phyloP scores from a whole-genome alignment of 2,329 filamentous ascomycete genomes.

The Thermochaetoides dissita region DNA sequence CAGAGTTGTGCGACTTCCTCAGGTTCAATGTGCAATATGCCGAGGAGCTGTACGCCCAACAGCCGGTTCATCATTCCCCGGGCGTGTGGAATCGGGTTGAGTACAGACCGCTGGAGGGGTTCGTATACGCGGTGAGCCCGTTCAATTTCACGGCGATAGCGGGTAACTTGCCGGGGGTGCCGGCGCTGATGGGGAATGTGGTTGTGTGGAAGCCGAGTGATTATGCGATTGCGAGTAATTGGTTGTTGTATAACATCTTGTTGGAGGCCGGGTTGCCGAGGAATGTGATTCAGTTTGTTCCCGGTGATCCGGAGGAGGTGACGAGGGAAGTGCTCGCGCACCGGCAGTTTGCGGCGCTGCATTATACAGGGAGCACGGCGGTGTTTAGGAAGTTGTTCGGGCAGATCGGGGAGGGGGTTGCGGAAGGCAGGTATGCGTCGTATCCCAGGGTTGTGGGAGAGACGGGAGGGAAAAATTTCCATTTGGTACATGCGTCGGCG shows the following conservation, averaged over 20 bases:
- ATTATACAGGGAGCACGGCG: conserved; percentile 86
- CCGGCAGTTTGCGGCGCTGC: conserved; percentile 73
- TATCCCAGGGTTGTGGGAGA: conserved; percentile 46
- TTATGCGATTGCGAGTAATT: conserved; percentile 76
- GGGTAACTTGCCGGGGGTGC: conserved; percentile 69
- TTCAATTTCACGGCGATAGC: conserved; percentile 98
- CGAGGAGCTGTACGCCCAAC: conserved; percentile 75
- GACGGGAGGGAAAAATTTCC: conserved; percentile 41
- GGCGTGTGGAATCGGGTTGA: conserved; percentile 89
- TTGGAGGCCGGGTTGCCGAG: conserved; percentile 79
- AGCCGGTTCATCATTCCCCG: conserved; percentile 69
- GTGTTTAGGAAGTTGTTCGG: conserved; percentile 85
- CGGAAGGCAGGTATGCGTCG: conserved; percentile 65
- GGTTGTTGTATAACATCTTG: conserved; percentile 79
- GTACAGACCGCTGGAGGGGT: conserved; percentile 80
- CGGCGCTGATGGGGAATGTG: conserved; percentile 84
- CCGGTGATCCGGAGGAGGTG: conserved; percentile 72
- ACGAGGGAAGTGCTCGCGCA: conserved; percentile 66
- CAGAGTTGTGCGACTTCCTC: conserved; percentile 84
- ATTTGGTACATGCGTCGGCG: conserved; percentile 32
- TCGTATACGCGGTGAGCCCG: conserved; percentile 85
- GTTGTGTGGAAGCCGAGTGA: conserved; percentile 96
- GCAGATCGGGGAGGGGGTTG: conserved; percentile 68
- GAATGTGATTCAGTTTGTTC: conserved; percentile 86
- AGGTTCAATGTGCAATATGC: conserved; percentile 91